Conservation (phyloP, 768 basidiomycete genomes). For the Naganishia kalamii region DNA sequence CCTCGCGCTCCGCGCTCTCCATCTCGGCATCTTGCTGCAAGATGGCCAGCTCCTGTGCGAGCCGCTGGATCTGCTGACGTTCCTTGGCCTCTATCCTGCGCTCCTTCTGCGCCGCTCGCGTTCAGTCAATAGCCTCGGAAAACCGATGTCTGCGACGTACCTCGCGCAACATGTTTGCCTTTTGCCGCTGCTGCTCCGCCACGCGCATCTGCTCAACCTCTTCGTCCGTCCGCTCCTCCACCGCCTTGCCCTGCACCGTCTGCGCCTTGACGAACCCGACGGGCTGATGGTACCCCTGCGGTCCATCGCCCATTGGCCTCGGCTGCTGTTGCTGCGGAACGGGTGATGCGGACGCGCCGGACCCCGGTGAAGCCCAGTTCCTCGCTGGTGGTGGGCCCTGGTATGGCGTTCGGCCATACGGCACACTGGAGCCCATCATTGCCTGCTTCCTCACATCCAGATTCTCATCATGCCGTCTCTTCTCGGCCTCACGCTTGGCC, state of each 20-base stretch:
- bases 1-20: slow-evolving; percentile 30
- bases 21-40: slow-evolving; percentile 32
- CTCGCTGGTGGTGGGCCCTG: slow-evolving; percentile 66
- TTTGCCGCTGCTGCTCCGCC: slow-evolving; percentile 66
- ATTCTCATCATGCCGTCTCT: slow-evolving; percentile 54
- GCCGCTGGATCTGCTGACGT: slow-evolving; percentile 60
- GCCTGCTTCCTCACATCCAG: slow-evolving; percentile 37
- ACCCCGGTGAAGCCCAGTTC: slow-evolving; percentile 81
- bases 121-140: background rate
- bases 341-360: slow-evolving; percentile 50
- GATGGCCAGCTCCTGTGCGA: slow-evolving; percentile 43
- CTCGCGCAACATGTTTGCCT: slow-evolving; percentile 77
- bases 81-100: slow-evolving; percentile 89
- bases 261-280: slow-evolving; percentile 69
- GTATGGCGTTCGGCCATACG: slow-evolving; percentile 30
- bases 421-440: slow-evolving; percentile 33
- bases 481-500: slow-evolving; percentile 83
- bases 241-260: slow-evolving; percentile 47
- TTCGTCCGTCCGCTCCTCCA: slow-evolving; percentile 67
- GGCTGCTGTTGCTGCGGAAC: slow-evolving; percentile 48
- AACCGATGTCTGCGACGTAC: slow-evolving; percentile 52
- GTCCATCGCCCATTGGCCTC: slow-evolving; percentile 58
- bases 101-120: slow-evolving; percentile 60
- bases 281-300: slow-evolving; percentile 72
- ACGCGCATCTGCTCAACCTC: slow-evolving; percentile 77